These are phyloP conservation scores for Colletotrichum cuscutae DNA, from an alignment of 2,329 filamentous ascomycete species.

Conservation along the genomic window DNA sequence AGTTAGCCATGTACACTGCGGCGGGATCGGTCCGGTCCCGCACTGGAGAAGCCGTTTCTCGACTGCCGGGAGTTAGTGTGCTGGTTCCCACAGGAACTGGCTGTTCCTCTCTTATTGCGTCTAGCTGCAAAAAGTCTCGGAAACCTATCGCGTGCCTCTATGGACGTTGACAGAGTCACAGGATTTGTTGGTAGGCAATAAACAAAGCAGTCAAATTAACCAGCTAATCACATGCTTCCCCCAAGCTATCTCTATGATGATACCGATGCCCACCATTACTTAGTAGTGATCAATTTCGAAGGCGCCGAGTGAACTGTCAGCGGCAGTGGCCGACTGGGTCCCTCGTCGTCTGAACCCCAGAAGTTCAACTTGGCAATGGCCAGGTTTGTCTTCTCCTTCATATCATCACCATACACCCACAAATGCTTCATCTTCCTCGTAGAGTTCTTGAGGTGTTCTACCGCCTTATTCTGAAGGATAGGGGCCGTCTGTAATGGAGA, in stretches of 20 bases:
- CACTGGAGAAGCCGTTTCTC: not conserved
- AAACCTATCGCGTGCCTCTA: not conserved
- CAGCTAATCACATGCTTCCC: not conserved
- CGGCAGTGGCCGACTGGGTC: not conserved
- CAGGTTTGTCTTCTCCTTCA: constrained; percentile 10
- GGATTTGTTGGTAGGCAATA: too few relatives aligned
- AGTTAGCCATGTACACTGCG: not conserved
- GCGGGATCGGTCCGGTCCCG: not conserved
- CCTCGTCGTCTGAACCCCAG: not conserved
- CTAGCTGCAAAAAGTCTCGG: not conserved
- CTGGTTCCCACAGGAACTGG: not conserved
- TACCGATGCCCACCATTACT: too few relatives aligned
- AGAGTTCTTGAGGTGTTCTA: not conserved
- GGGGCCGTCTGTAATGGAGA: not conserved
- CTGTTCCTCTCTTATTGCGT: not conserved
- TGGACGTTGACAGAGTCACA: too few relatives aligned
- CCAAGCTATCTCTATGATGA: too few relatives aligned
- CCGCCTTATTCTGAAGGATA: not conserved
- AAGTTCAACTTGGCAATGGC: constrained; percentile 18
- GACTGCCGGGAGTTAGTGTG: not conserved
- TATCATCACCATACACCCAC: constrained; percentile 14
- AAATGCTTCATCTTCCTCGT: not conserved
- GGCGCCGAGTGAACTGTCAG: not conserved
- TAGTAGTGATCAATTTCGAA: not conserved
- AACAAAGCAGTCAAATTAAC: not conserved